A percentile compares a stretch with the other conserved stretches of the same genome.
phyloP scores from a whole-genome alignment of 208 protist genomes.

The Leishmania tarentolae region DNA sequence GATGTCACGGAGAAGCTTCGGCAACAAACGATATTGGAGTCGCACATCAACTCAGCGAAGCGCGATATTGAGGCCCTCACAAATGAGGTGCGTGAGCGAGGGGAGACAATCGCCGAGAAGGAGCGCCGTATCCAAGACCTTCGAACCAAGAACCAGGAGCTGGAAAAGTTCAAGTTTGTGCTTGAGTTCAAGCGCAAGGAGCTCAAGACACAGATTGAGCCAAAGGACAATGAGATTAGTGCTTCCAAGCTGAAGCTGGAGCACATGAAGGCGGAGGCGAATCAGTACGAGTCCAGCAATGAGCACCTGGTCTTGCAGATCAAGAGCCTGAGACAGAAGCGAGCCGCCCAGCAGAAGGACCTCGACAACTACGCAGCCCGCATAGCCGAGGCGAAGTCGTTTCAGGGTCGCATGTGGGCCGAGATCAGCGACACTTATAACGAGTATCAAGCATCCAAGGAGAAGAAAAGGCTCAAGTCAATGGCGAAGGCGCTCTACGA shows the following conservation, averaged over 20 bases:
- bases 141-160: conserved; percentile 98
- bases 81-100: conserved; percentile 94
- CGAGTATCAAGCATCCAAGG: conserved; percentile 32
- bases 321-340: conserved; percentile 92
- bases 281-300: conserved; percentile 94
- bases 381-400: conserved; percentile 77
- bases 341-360: conserved; percentile 93
- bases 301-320: conserved; percentile 93
- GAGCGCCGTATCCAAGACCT: conserved; percentile 97
- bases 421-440: conserved; percentile 82
- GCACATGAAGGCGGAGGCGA: conserved; percentile 94
- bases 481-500: conserved; percentile 92
- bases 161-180: conserved; percentile 99
- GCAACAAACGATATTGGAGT: conserved; percentile 82
- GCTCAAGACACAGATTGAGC: conserved; percentile 98
- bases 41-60: conserved; percentile 93
- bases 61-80: conserved; percentile 94
- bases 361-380: conserved; percentile 70
- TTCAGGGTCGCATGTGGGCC: conserved; percentile 89
- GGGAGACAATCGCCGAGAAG: conserved; percentile 96
- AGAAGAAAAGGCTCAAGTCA: conserved; percentile 88
- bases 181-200: conserved; percentile 98
- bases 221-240: conserved; percentile 94
- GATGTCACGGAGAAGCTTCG: conserved; percentile 88
- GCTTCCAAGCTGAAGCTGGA: conserved; percentile 93